Conservation (phyloP, 1,139 yeast species). For the Nakaseomyces bracarensis region DNA sequence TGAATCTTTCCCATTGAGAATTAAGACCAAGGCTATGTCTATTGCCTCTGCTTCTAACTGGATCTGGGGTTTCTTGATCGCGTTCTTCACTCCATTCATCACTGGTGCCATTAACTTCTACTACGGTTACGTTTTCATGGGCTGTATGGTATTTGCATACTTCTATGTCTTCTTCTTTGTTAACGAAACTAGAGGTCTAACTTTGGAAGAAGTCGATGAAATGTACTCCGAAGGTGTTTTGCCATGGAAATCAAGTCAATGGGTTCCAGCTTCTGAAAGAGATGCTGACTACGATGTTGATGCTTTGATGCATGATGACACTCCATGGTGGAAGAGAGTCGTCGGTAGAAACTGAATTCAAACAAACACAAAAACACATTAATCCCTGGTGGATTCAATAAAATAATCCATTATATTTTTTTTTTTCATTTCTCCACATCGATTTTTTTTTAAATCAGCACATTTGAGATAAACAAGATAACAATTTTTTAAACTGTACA, state of each 20-base stretch:
- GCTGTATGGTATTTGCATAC: conserved; percentile 50
- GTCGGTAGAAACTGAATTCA: conserved; percentile 9
- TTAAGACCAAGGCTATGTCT: conserved; percentile 69
- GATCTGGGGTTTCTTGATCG: conserved; percentile 67
- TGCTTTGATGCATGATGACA: conserved; percentile 13
- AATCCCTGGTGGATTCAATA: conserved; percentile 1
- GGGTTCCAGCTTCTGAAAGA: conserved; percentile 31
- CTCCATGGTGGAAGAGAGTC: conserved; percentile 20
- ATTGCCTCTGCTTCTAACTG: conserved; percentile 65
- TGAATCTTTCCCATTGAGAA: conserved; percentile 69
- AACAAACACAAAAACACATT: background rate
- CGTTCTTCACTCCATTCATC: conserved; percentile 66
- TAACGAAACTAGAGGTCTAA: conserved; percentile 60
- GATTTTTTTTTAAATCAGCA: background rate
- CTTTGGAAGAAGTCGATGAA: conserved; percentile 62
- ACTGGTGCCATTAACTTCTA: conserved; percentile 34
- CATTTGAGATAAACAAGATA: background rate
- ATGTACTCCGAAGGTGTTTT: conserved; percentile 36
- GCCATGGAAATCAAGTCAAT: conserved; percentile 38
- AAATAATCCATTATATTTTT: background rate
- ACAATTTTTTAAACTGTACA: background rate
- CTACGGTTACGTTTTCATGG: conserved; percentile 68
- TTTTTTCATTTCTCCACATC: background rate
- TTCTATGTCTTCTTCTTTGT: conserved; percentile 56
- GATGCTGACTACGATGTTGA: conserved; percentile 14